Base-by-base conservation (phyloP, 2,329 filamentous ascomycete genomes). In the Didymella pinodella region DNA sequence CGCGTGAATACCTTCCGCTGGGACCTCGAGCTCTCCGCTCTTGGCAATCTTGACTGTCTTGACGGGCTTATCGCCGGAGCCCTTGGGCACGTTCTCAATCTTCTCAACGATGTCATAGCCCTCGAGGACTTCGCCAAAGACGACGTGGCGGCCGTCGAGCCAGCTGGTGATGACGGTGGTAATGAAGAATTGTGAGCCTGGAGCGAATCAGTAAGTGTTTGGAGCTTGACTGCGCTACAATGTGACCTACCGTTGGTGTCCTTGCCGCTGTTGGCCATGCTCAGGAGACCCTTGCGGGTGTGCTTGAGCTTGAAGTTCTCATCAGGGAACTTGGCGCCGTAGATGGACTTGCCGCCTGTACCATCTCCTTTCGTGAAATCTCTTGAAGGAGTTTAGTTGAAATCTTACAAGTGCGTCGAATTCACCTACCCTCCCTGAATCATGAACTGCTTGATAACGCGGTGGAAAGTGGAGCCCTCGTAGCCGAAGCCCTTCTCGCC, bases 291-390 rank as follows among this genome's bases (percentile, higher is more conserved):
- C 80, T 88, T 89, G 86, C 92, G 93, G 83, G 85, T 86, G 88
- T 96, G 92, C 79, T 93, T 93, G 76, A 94, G 85, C 88, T 95
- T 94, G 86, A 96, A 95, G 89, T 94, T 95, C 88, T 96, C 91
- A 73, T 96, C 91, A 66, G 86, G 80, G 82, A 95, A 95, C 81
- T 91, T 91, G 70, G 86, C 84, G 72, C 91, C 91, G 78, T 94
- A 95, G 83, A 95, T 94, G 66, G 90, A 92, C 85, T 93, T 93
- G 80, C 91, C 91, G 77, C 91, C 91, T 64, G 91, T 93, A 73
- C 91, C 86, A 72, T 95, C 90, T 58, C 88, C 88, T 68, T 87
- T 89, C 79, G 91, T 94, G 81, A 95, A 94, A 83, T 95, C 91
- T 40, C 57, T 46, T 11, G 12, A 10, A 22, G 38, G 38, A 18